Conservation (phyloP, 2,329 filamentous ascomycete genomes). For the Meredithiella fracta region DNA sequence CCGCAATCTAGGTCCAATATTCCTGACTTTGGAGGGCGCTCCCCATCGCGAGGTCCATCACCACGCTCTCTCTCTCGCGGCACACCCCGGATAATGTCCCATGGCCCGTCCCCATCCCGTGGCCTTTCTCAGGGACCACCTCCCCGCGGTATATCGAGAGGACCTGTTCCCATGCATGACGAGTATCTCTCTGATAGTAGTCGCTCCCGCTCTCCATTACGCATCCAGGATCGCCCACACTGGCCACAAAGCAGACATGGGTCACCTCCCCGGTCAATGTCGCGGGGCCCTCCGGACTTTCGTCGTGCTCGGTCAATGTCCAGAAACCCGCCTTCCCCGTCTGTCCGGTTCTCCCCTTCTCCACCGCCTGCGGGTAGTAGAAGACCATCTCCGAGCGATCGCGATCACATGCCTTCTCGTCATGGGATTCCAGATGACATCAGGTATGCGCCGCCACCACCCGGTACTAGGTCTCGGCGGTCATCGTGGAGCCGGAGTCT, state of each 20-base stretch:
- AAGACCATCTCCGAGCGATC: background rate
- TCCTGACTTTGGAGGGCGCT: conserved; percentile 3
- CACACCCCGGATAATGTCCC: background rate
- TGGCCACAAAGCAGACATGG: background rate
- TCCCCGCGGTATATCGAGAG: background rate
- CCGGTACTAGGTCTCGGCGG: too few relatives aligned
- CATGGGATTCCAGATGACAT: background rate
- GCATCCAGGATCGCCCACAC: background rate
- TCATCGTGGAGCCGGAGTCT: background rate
- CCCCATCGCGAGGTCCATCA: background rate
- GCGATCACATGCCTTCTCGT: background rate
- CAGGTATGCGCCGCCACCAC: background rate
- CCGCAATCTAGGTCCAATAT: conserved; percentile 1
- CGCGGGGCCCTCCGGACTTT: background rate
- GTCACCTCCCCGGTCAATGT: background rate
- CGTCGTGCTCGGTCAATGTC: conserved; percentile 5
- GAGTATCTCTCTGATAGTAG: background rate
- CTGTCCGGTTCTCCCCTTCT: conserved; percentile 7
- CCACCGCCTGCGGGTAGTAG: background rate
- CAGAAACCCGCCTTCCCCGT: conserved; percentile 2
- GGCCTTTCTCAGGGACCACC: background rate
- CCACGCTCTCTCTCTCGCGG: background rate
- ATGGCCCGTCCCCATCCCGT: background rate
- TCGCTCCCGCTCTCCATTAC: conserved; percentile 5
- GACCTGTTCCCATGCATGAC: background rate